Base-by-base conservation (phyloP, 2,329 filamentous ascomycete species). In the Hypoxylon sp. region DNA sequence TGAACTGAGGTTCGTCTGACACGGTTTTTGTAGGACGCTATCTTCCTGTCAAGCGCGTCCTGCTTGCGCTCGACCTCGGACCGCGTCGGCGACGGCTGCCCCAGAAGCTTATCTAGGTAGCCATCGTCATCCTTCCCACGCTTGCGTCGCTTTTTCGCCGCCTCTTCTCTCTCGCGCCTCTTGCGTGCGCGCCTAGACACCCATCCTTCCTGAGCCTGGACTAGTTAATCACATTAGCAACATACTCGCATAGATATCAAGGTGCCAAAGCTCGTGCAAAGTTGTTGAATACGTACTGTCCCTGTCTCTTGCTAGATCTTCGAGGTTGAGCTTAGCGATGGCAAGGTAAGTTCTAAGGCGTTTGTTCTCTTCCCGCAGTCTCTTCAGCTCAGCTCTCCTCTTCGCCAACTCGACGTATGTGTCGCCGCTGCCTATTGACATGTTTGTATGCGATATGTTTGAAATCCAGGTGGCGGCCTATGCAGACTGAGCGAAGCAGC, bases 1-100 rank as follows among this genome's bases (percentile, higher is more conserved):
- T 73, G 71, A 9, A 62, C 40, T 32, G 67, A 68, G 22, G 44
- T 46, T 36, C 70, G 70, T 38, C 54, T 65, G 26, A 71, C 33
- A 36, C 63, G 68, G 16, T 65, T 61, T n/a, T 54, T 55, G n/a
- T 70, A 67, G 0, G 45, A 48, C 1, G 50, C 38, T 12, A 67
- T 48, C 26, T 45, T 59, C 45, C 33, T 30, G 12, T 61, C 55
- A 18, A 51, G 42, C 12, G 33, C 9, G 7, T 26, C 24, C 24
- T 26, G 11, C 7, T 26, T 11, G 32, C 40, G 24, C 24, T 53
- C 50, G 20, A 26, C 42, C 52, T 68, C 52, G 12, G 61, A 61
- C 11, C 26, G 36, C 22, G 62, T 52, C 40, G 60, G 62, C 22
- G 65, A 63, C 22, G 64, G 45, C 33, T 48, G 12, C 24, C 24